Percentiles rank a stretch among this genome's conserved stretches.
phyloP scores from a whole-genome alignment of 352 stramenopile species.

The Thraustochytrium striatum region DNA sequence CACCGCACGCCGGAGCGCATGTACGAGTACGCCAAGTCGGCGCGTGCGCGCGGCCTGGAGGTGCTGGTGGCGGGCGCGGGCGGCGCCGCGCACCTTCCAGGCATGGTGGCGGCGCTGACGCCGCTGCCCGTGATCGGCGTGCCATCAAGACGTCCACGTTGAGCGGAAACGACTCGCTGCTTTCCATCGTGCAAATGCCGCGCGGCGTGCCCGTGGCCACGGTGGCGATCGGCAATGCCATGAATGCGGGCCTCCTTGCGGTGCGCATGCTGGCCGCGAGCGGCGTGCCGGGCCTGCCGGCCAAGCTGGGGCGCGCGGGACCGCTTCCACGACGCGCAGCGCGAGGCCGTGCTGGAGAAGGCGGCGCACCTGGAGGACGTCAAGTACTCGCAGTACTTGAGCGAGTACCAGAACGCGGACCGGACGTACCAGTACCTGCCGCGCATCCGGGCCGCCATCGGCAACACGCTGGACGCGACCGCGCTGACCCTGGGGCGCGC shows the following conservation, averaged over 20 bases:
- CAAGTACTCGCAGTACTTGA: slow-evolving; percentile 46
- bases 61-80: slow-evolving; percentile 91
- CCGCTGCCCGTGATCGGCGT: slow-evolving; percentile 88
- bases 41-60: slow-evolving; percentile 76
- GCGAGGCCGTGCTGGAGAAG: slow-evolving; percentile 83
- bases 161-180: slow-evolving; percentile 92
- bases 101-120: slow-evolving; percentile 80
- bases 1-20: slow-evolving; percentile 93
- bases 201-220: slow-evolving; percentile 94
- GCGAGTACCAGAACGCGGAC: slow-evolving; percentile 44
- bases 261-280: slow-evolving; percentile 86
- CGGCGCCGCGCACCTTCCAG: slow-evolving; percentile 92
- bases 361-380: slow-evolving; percentile 59
- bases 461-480: slow-evolving; percentile 23
- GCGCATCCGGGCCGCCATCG: slow-evolving; percentile 2
- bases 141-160: slow-evolving; percentile 83
- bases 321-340: slow-evolving; percentile 83
- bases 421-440: slow-evolving; percentile 26
- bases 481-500: slow-evolving; percentile 79
- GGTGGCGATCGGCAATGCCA: slow-evolving; percentile 95
- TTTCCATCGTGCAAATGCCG: slow-evolving; percentile 99
- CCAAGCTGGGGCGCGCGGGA: slow-evolving; percentile 78
- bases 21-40: slow-evolving; percentile 87
- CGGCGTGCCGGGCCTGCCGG: slow-evolving; percentile 14
- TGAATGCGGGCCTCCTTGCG: slow-evolving; percentile 93